phyloP scores from a whole-genome alignment of 192 early-diverging fungal species.

The Paraglomus brasilianum region DNA sequence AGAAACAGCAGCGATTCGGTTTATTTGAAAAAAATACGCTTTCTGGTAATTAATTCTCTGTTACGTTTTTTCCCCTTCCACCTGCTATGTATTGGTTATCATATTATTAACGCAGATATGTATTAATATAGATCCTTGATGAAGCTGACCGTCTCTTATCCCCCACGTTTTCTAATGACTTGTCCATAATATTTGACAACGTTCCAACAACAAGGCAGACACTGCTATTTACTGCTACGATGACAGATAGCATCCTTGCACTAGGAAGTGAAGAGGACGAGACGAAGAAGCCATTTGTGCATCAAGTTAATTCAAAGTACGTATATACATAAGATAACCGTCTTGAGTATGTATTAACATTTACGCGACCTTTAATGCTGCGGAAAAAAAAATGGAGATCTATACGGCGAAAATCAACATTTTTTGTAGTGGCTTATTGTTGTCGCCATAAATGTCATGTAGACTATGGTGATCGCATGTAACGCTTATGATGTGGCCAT shows the following conservation, averaged over 20 bases:
- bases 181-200: conserved; percentile 71
- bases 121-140: conserved; percentile 62
- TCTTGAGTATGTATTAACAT: too few species aligned
- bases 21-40: conserved; percentile 71
- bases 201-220: conserved; percentile 89
- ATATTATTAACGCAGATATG: background rate
- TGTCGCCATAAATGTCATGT: too few species aligned
- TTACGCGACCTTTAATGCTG: too few species aligned
- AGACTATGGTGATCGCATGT: too few species aligned
- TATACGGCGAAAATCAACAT: too few species aligned
- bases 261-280: conserved; percentile 50
- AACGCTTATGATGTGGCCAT: too few species aligned
- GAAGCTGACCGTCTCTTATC: conserved; percentile 93
- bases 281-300: conserved; percentile 50
- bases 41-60: conserved; percentile 51
- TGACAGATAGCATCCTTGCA: conserved; percentile 85
- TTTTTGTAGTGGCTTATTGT: too few species aligned
- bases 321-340: background rate
- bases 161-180: conserved; percentile 80
- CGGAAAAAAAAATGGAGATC: too few species aligned
- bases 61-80: background rate
- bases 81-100: background rate
- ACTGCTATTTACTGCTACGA: conserved; percentile 94
- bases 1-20: conserved; percentile 70
- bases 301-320: conserved; percentile 49